Base-by-base conservation (phyloP, 1,139 yeast species). In the Yamadazyma epiphylla region DNA sequence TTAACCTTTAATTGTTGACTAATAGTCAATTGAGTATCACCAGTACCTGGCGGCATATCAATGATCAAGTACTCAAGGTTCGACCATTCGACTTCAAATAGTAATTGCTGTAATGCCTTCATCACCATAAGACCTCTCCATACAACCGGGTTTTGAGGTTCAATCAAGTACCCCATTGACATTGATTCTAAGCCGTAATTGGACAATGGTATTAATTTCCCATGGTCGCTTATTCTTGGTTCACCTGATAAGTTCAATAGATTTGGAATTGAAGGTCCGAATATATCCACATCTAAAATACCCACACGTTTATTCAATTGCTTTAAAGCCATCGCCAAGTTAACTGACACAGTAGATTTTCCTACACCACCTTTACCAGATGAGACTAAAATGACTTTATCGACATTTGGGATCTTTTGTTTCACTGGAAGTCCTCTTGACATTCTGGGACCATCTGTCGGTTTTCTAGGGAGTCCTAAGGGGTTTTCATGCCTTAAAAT, bases 1-100 rank as follows among this genome's bases (percentile, higher is more conserved):
- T 79, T 83, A 0, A 86, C 76, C 29, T 72, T 66, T n/a, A 84
- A 55, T 45, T 80, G 83, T 51, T 86, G 95, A 19, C 89, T 80
- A 16, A 87, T 68, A 0, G 94, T 83, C 34, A 86, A 63, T 47
- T 86, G 95, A 1, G 87, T 83, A 48, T 86, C 95, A 9, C 95
- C 95, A 0, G 95, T 86, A 4, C 95, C 95, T 0, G 95, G 95
- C 1, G 95, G 95, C 85, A 86, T 75, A 45, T 86, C 95, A 12
- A 86, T 63, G 1, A 86, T 80, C 31, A 86, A 61, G 17, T 77
- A 70, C 51, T 86, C 95, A 30, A 85, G 54, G n/a, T 60, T 53
- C 6, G 75, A 70, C 95, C 95, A 86, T 31, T 78, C 72, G 1
- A 86, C 95, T 33, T 86, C 95, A 44, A 82, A 85, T 13, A 86